Conservation (phyloP, 2,329 filamentous ascomycete genomes). For the Aspergillus neotritici region DNA sequence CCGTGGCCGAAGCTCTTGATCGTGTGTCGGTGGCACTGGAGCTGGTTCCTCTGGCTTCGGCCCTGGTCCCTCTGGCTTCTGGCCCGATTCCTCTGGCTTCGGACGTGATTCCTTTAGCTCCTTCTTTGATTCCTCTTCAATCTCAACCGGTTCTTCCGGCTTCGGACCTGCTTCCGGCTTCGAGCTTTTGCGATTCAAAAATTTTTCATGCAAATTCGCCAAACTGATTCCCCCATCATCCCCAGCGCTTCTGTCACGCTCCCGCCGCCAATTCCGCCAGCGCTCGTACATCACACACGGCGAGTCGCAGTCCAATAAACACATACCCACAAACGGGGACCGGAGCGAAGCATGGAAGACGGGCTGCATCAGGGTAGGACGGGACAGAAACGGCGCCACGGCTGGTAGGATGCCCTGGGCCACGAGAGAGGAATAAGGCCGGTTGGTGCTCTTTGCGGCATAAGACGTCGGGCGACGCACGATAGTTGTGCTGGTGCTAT, state of each 20-base stretch:
- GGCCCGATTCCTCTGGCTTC: too few species aligned
- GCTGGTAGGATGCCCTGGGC: conserved; percentile 5
- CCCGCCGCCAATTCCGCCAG: not conserved
- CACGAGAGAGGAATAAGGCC: not conserved
- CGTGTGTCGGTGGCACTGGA: too few species aligned
- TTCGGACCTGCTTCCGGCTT: too few species aligned
- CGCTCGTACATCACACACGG: not conserved
- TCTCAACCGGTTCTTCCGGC: too few species aligned
- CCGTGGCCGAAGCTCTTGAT: too few species aligned
- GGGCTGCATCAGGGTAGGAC: conserved; percentile 9
- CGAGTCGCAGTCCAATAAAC: conserved; percentile 12
- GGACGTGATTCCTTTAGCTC: too few species aligned
- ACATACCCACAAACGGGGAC: conserved; percentile 19
- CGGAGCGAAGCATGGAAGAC: conserved; percentile 15
- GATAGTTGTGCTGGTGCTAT: not conserved
- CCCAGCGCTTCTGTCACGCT: not conserved
- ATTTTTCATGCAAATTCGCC: too few species aligned
- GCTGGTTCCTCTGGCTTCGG: too few species aligned
- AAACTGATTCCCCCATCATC: too few species aligned
- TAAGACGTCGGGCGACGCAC: not conserved
- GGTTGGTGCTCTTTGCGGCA: not conserved
- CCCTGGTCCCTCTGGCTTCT: too few species aligned
- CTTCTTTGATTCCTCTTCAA: too few species aligned
- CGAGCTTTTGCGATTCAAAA: too few species aligned
- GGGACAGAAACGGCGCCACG: not conserved